phyloP scores from a whole-genome alignment of 805 yeast species.

The Candida namnaoensis region DNA sequence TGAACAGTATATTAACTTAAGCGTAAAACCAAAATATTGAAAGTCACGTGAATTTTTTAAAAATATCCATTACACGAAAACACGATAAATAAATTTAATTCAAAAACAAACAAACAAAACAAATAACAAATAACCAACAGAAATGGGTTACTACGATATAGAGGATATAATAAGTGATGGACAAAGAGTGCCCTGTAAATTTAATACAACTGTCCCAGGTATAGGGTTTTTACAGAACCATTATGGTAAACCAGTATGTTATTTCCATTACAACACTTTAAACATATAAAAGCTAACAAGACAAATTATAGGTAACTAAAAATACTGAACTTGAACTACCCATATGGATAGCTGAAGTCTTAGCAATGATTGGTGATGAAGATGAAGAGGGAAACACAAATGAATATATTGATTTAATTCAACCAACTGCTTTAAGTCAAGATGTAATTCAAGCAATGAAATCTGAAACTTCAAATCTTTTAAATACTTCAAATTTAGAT shows the following conservation, averaged over 20 bases:
- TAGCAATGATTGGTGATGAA: conserved; percentile 42
- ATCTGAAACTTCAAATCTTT: conserved; percentile 43
- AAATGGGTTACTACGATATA: conserved; percentile 55
- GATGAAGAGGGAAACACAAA: conserved; percentile 17
- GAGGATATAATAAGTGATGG: conserved; percentile 70
- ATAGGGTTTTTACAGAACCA: conserved; percentile 82
- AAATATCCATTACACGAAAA: no score
- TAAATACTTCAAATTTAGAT: neutral
- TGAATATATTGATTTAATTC: conserved; percentile 57
- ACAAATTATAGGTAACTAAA: conserved; percentile 29
- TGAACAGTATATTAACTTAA: no score
- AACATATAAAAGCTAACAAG: neutral
- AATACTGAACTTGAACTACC: conserved; percentile 73
- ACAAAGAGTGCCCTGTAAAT: conserved; percentile 70
- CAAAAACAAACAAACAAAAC: neutral
- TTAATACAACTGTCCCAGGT: conserved; percentile 73
- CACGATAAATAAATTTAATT: no score
- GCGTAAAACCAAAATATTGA: no score
- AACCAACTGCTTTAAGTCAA: conserved; percentile 60
- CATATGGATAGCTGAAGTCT: conserved; percentile 76
- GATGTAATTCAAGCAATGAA: conserved; percentile 77
- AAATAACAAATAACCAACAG: neutral
- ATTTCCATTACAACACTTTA: neutral
- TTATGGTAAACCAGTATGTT: conserved; percentile 44
- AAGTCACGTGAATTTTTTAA: no score